Conservation (phyloP, 768 basidiomycete genomes). For the Tulasnella sp. region DNA sequence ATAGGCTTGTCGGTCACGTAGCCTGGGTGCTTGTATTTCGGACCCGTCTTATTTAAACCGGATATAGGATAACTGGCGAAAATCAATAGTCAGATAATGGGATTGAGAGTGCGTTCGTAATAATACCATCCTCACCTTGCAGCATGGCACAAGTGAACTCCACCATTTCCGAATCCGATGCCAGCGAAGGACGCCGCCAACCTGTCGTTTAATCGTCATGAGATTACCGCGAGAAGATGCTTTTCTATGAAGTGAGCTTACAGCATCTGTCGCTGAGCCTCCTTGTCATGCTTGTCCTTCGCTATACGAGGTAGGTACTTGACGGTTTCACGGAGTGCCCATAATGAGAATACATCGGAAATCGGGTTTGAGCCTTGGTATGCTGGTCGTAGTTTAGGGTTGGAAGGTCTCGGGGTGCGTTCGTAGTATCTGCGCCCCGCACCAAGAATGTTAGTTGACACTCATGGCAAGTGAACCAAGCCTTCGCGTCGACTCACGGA, state of each 20-base stretch:
- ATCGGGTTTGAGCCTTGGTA: constrained; percentile 93
- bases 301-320: constrained; percentile 82
- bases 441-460: not conserved
- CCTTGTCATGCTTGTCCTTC: constrained; percentile 65
- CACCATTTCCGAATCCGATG: constrained; percentile 91
- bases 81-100: not conserved
- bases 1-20: constrained; percentile 81
- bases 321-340: constrained; percentile 82
- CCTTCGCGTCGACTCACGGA: constrained; percentile 54
- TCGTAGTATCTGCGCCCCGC: constrained; percentile 61
- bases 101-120: not conserved
- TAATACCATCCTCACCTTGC: constrained; percentile 50
- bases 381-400: constrained; percentile 84
- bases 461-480: not conserved
- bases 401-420: constrained; percentile 78
- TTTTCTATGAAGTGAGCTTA: constrained; percentile 32
- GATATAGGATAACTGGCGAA: constrained; percentile 54
- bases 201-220: constrained; percentile 33
- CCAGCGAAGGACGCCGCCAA: constrained; percentile 91
- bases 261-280: constrained; percentile 90
- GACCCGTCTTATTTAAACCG: constrained; percentile 88
- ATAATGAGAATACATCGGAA: constrained; percentile 90
- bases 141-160: constrained; percentile 84
- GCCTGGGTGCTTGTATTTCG: constrained; percentile 85
- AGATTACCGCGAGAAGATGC: not conserved